phyloP scores from a whole-genome alignment of 306 rosid genomes.

The Betula pendula region DNA sequence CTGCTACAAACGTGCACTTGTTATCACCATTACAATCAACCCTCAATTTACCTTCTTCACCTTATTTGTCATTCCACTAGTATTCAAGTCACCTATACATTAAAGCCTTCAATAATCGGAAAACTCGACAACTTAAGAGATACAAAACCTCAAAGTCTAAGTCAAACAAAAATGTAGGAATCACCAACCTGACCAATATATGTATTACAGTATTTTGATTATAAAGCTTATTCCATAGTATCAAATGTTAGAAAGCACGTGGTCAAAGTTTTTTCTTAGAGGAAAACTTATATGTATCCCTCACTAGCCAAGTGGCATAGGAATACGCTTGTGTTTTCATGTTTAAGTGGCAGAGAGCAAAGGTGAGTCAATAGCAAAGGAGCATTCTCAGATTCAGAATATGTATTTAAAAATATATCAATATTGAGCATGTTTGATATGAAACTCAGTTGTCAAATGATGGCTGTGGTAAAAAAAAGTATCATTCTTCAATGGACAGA shows the following conservation, averaged over 20 bases:
- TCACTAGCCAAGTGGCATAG: background rate
- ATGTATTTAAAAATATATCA: background rate
- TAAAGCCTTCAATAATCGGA: background rate
- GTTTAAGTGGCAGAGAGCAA: background rate
- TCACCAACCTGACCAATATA: background rate
- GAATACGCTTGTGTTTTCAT: background rate
- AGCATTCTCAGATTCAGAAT: background rate
- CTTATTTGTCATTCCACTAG: background rate
- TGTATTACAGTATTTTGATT: background rate
- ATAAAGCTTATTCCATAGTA: background rate
- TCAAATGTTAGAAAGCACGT: background rate
- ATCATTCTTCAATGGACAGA: background rate
- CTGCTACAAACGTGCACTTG: background rate
- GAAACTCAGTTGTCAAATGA: background rate
- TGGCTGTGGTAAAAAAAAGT: background rate
- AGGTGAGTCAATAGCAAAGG: background rate
- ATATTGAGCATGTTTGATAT: background rate
- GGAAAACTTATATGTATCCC: background rate
- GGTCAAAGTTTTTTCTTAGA: background rate
- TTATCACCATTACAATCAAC: background rate
- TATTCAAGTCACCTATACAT: background rate
- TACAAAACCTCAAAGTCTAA: background rate
- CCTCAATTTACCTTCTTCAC: background rate
- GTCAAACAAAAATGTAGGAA: background rate
- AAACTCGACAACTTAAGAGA: background rate